Evolutionary conservation across 75 land plant genomes (phyloP), one percentile per base, ranked within the genome.

Genomic region (Azolla pinnata): DNA sequence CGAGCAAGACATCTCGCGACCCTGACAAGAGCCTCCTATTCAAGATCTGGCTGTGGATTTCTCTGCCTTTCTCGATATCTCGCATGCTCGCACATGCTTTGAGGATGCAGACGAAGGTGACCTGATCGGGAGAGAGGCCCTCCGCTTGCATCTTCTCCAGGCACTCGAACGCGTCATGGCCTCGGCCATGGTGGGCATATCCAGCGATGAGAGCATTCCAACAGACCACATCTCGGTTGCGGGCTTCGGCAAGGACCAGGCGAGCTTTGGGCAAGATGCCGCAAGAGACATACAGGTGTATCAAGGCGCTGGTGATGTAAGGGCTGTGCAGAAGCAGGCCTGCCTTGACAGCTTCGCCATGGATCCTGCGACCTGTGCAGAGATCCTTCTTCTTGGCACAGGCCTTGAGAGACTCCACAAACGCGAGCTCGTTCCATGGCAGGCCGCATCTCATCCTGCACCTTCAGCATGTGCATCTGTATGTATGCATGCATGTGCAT

Each of bases 231-330:
- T 44, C 44, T 23, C 56, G 16, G 29, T 60, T 46, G 10, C 17
- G 16, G 34, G 65, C 17, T 8, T 50, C 17, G 54, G 69, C 60
- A 61, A 75, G 69, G 0, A 69, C 32, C 1, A 16, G 26, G 27
- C 42, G n/a, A 21, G 78, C 78, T 16, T 0, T 24, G 4, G 0
- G 46, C 7, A 69, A 21, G 31, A 21, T n/a, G 24, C 68, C 64
- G 56, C 68, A 60, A 29, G 60, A 64, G 35, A n/a, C 68, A 49
- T 75, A 75, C 78, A 75, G 69, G 31, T 69, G 68, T 7, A 75
- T 38, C 32, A 75, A 50, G 18, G 78, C n/a, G n/a, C n/a, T n/a
- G n/a, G n/a, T n/a, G n/a, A n/a, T n/a, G n/a, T n/a, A n/a, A n/a
- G n/a, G n/a, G n/a, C n/a, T n/a, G n/a, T n/a, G n/a, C n/a, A n/a